phyloP scores from a whole-genome alignment of 208 protist genomes.

The Acanthamoeba royreba region DNA sequence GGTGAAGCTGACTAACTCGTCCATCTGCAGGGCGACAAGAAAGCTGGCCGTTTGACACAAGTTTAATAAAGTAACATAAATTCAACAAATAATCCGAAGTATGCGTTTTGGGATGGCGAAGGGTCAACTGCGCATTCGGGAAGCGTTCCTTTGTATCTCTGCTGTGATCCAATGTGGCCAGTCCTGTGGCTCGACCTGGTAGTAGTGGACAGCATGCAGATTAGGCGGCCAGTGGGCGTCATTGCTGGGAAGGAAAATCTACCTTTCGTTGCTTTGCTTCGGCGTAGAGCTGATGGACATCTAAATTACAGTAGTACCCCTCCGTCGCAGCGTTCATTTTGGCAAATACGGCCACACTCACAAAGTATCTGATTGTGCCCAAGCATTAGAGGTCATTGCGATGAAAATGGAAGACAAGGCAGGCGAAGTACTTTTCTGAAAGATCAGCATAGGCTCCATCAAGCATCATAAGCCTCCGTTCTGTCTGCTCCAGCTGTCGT shows the following conservation, averaged over 20 bases:
- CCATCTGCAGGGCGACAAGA: no score
- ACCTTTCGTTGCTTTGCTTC: not conserved
- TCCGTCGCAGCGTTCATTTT: slow-evolving; percentile 44
- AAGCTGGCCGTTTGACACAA: no score
- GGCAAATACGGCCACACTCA: slow-evolving; percentile 47
- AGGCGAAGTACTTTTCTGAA: slow-evolving; percentile 50
- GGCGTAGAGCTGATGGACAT: slow-evolving; percentile 29
- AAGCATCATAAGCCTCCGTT: not conserved
- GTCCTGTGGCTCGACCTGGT: not conserved
- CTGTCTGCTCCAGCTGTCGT: not conserved
- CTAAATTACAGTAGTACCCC: slow-evolving; percentile 40
- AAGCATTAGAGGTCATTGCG: no score
- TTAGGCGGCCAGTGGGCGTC: no score
- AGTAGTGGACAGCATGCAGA: no score
- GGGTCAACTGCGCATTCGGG: not conserved
- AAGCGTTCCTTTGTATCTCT: not conserved
- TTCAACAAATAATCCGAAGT: no score
- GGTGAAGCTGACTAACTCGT: not conserved
- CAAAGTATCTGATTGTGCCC: slow-evolving; percentile 52
- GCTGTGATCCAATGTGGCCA: slow-evolving; percentile 45
- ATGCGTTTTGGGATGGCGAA: no score
- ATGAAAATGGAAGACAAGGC: not conserved
- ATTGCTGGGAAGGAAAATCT: not conserved
- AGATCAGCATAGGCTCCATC: not conserved
- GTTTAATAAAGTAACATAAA: no score